Percentiles rank a stretch among this genome's conserved stretches.
phyloP scores from a whole-genome alignment of 2,329 filamentous ascomycete genomes.

The Delphinella strobiligena region DNA sequence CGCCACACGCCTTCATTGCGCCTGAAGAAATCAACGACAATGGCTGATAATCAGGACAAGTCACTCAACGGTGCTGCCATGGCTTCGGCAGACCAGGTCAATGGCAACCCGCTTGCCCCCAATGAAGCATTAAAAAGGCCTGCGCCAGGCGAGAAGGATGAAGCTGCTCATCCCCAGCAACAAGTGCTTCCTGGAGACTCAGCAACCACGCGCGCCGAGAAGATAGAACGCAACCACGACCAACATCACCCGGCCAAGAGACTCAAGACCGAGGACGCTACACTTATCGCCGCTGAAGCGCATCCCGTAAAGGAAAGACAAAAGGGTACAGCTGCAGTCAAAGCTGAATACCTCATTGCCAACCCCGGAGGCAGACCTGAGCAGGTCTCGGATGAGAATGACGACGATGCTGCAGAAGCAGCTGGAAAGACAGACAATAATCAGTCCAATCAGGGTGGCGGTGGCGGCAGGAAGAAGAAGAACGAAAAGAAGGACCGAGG shows the following conservation, averaged over 20 bases:
- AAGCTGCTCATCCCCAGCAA: constrained; percentile 20
- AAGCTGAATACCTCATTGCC: constrained; percentile 49
- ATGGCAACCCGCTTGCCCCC: constrained; percentile 15
- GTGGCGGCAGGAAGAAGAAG: constrained; percentile 37
- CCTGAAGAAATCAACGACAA: not conserved
- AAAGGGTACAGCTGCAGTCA: constrained; percentile 57
- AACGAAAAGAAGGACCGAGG: constrained; percentile 47
- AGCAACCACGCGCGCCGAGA: constrained; percentile 27
- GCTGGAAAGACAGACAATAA: constrained; percentile 32
- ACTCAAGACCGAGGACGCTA: constrained; percentile 23
- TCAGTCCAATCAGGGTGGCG: constrained; percentile 19
- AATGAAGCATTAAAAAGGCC: constrained; percentile 13
- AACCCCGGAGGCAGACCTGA: constrained; percentile 13
- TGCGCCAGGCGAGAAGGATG: constrained; percentile 12
- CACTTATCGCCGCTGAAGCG: constrained; percentile 18
- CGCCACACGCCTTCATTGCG: no score
- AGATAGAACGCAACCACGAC: constrained; percentile 24
- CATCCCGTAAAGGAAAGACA: constrained; percentile 14
- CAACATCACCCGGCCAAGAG: constrained; percentile 24
- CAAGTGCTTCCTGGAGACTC: constrained; percentile 24
- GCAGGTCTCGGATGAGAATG: constrained; percentile 12
- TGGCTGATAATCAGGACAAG: not conserved
- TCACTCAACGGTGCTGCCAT: constrained; percentile 2
- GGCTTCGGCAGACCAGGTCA: not conserved
- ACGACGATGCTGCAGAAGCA: constrained; percentile 34